Evolutionary conservation across 2,329 filamentous ascomycete genomes (phyloP), one percentile per base, ranked within the genome.

Genomic region (Fragosphaeria purpurea): DNA sequence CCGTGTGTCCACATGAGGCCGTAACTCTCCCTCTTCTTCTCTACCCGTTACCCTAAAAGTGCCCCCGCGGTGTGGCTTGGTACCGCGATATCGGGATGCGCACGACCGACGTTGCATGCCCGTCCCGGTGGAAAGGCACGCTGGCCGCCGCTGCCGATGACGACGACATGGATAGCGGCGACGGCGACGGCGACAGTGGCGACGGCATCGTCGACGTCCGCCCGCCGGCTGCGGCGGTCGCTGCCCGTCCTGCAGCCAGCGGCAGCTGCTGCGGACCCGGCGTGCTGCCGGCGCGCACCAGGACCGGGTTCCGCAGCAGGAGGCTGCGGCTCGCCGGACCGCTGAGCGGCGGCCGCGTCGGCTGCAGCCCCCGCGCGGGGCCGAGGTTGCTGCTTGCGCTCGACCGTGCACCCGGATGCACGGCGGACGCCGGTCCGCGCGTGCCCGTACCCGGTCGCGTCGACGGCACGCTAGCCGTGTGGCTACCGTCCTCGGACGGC

Each of bases 61-160:
- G 22, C 22, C 22, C 22, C 22, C 22, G 22, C 22, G 22, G 22
- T 3, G 22, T 3, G 22, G 35, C 35, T 13, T 34, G 47, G 44
- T 50, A 42, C 37, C 50, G 50, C 30, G 53, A 32, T n/a, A 55
- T 55, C 7, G 53, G 53, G 7, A 55, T 50, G 10, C 53, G 53
- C 47, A 55, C 43, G 12, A 45, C 53, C n/a, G 48, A 48, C 39
- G 50, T 55, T 2, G 47, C 45, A 11, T 48, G 37, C 12, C 50
- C 50, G 41, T 51, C 43, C 5, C 35, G 46, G 50, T 44, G 47
- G 35, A 52, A 45, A 1, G 50, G 50, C 46, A 49, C 35, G 30
- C 22, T 22, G 22, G 22, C 22, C 22, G 22, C 22, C 22, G 49
- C 49, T 22, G 52, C 48, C 10, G 48, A 12, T 11, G 40, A 42